phyloP scores from a whole-genome alignment of 257 asterid species.

The Solanum ahanhuiri region DNA sequence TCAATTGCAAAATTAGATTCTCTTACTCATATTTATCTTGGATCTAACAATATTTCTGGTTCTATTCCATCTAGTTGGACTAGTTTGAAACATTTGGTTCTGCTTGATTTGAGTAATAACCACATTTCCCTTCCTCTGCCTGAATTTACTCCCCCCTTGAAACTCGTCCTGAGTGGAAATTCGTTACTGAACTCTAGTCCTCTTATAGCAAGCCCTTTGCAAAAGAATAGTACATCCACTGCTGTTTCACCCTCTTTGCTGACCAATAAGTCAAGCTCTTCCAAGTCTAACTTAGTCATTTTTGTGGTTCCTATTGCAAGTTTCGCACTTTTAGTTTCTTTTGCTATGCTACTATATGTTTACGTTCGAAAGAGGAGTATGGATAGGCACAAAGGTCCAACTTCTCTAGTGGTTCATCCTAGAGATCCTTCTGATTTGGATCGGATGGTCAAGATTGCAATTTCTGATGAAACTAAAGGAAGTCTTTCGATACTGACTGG shows the following conservation, averaged over 20 bases:
- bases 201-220: conserved; percentile 11
- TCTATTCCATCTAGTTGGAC: conserved; percentile 56
- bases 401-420: conserved; percentile 73
- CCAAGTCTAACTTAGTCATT: conserved; percentile 24
- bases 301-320: conserved; percentile 46
- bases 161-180: conserved; percentile 43
- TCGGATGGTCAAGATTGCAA: conserved; percentile 42
- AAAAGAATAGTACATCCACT: conserved; percentile 16
- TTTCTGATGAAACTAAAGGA: conserved; percentile 31
- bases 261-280: conserved; percentile 2
- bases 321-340: conserved; percentile 33
- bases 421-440: conserved; percentile 51
- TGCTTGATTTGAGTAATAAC: conserved; percentile 58
- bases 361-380: conserved; percentile 40
- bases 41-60: conserved; percentile 62
- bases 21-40: conserved; percentile 39
- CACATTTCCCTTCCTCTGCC: conserved; percentile 66
- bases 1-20: conserved; percentile 52
- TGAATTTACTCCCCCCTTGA: conserved; percentile 31
- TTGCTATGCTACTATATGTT: conserved; percentile 35
- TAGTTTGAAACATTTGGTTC: conserved; percentile 37
- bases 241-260: conserved; percentile 4
- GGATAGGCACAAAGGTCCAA: conserved; percentile 17
- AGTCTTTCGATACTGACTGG: conserved; percentile 30
- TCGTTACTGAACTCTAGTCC: conserved; percentile 29